Evolutionary conservation across 2,329 filamentous ascomycete genomes (phyloP), one percentile per base, ranked within the genome.

Genomic region (Botryotinia globosa): DNA sequence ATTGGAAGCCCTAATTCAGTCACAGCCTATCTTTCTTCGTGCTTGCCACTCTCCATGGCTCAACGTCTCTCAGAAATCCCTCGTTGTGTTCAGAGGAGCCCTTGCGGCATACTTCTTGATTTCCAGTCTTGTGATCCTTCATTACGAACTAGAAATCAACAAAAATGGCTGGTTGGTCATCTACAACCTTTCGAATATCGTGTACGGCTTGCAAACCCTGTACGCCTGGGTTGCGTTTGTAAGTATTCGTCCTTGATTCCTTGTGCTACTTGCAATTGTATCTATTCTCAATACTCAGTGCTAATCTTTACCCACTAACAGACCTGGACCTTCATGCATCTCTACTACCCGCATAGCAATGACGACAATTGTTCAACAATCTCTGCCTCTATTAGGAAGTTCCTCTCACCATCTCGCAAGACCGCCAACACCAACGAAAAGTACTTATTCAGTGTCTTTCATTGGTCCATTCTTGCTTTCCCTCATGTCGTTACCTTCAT

Each of bases 31-130:
- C 77, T 81, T 81, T 64, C 76, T 81, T 51, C 79, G 80, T 37
- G 77, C 79, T 68, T 81, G 79, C 74, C 79, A 81, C 72, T 80
- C 80, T 22, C 80, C 80, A 75, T 81, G 80, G 80, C 45, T 67
- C 54, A 71, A 34, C 34, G 76, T 82, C 29, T 74, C 76, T 29
- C 79, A 81, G 64, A 79, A 77, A 62, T 67, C 72, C 14, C 75
- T 81, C 29, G 70, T 79, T 39, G 67, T 72, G 22, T 72, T 79
- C 34, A 77, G 80, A 67, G 74, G 74, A 51, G 45, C 79, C 32
- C 72, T 77, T 65, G 75, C 78, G 10, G 34, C 69, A 44, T 80
- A 80, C 67, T 56, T 81, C 56, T 37, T 77, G 44, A 68, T 74
- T 54, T 75, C 75, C 32, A 77, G 78, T 56, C 42, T 75, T 29